Evolutionary conservation across 2,329 filamentous ascomycete genomes (phyloP), one percentile per base, ranked within the genome.

Genomic region (Corynespora cassiicola): DNA sequence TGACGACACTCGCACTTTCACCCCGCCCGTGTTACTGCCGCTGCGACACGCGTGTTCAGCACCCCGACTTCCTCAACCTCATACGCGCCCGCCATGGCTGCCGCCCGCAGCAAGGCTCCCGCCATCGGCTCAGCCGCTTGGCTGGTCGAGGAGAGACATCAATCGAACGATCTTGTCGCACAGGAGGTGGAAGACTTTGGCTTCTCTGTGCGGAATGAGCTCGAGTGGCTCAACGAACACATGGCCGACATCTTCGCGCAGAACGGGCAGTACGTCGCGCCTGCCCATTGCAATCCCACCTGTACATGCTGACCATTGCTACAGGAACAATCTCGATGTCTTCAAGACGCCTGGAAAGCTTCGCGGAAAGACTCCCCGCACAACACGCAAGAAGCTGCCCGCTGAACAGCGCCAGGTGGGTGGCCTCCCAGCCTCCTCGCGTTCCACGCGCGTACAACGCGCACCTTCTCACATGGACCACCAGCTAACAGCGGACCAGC

Each of bases 201-300:
- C 27, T 97, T 88, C 72, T 90, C 90, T 19, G 91, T 89, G 47
- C 84, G 88, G 42, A 95, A 97, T 71, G 94, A 99, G 68, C 76
- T 97, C 61, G 91, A 97, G 66, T 99, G 94, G 94, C 77, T 99
- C 57, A 97, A 99, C 63, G 94, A 97, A 73, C 94, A 99, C 69
- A 96, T 99, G 92, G 83, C 84, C 32, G 90, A 95, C 49, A 89
- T 99, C 61, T 95, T 97, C 66, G 86, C 85, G 58, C 84, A 86
- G 56, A 87, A 90, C 62, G 84, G 91, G 71, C 82, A 90, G 94
- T 96, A 81, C 61, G 87, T 79, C 39, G 46, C 41, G 45, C 36
- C 37, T 35, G 22, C 33, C 29, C 14, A 32, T 23, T 21, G 18
- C 7, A n/a, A 18, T 16, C 12, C 34, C 39, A 35, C 48, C 36